Conservation (phyloP, 2,329 filamentous ascomycete species). For the Botrytis porri region DNA sequence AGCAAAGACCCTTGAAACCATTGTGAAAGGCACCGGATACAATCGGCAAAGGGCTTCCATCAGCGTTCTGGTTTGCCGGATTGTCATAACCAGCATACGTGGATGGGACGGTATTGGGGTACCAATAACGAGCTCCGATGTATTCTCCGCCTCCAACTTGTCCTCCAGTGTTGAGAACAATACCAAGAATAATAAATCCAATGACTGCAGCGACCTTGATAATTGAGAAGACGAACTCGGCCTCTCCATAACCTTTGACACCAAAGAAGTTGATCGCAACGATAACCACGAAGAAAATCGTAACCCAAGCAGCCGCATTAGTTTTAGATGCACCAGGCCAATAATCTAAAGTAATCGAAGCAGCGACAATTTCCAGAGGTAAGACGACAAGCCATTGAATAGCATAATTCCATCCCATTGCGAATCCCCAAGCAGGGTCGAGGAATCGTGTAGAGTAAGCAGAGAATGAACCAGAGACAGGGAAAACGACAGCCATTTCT, state of each 20-base stretch:
- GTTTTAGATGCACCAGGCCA: slow-evolving; percentile 56
- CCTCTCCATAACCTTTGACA: slow-evolving; percentile 83
- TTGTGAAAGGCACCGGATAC: slow-evolving; percentile 43
- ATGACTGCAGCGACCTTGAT: slow-evolving; percentile 70
- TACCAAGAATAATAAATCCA: slow-evolving; percentile 64
- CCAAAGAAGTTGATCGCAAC: slow-evolving; percentile 83
- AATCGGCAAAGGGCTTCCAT: slow-evolving; percentile 22
- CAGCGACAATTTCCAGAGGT: slow-evolving; percentile 81
- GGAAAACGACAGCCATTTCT: slow-evolving; percentile 88
- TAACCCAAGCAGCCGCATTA: slow-evolving; percentile 66
- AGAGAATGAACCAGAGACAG: slow-evolving; percentile 86
- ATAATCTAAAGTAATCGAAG: slow-evolving; percentile 76
- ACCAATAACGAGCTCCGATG: slow-evolving; percentile 61
- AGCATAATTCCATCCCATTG: slow-evolving; percentile 87
- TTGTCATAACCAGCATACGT: slow-evolving; percentile 43
- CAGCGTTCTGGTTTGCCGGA: slow-evolving; percentile 13
- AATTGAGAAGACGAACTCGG: slow-evolving; percentile 81
- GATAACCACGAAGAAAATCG: slow-evolving; percentile 74
- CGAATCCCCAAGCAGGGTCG: slow-evolving; percentile 90
- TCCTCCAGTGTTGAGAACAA: slow-evolving; percentile 57
- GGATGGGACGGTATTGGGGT: slow-evolving; percentile 44
- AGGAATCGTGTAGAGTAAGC: slow-evolving; percentile 91
- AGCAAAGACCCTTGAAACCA: slow-evolving; percentile 50
- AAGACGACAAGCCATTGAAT: slow-evolving; percentile 81
- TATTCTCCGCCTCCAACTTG: slow-evolving; percentile 50